Evolutionary conservation across 495 filamentous ascomycete species (phyloP).

Genomic region (Umbilicaria muhlenbergii): DNA sequence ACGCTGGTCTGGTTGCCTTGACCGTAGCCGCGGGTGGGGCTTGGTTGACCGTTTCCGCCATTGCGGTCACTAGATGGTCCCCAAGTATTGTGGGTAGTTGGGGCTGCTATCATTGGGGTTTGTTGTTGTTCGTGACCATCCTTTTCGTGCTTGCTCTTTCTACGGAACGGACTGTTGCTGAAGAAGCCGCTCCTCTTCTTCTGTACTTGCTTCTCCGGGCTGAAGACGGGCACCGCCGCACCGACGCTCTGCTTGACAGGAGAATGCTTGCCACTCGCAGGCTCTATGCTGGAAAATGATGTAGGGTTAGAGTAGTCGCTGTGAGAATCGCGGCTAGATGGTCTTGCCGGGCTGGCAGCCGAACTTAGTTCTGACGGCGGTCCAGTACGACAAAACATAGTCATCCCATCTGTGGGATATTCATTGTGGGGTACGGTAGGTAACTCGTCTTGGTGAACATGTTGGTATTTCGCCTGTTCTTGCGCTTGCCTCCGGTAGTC

Average conservation of each 20-base stretch:
- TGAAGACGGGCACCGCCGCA: slow-evolving; percentile 25
- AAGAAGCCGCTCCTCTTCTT: slow-evolving; percentile 93
- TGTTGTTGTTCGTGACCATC: slow-evolving; percentile 27
- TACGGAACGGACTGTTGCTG: slow-evolving; percentile 84
- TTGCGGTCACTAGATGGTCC: slow-evolving; percentile 18
- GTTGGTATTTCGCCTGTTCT: slow-evolving; percentile 26
- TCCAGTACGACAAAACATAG: slow-evolving; percentile 85
- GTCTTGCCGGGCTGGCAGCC: slow-evolving; percentile 53
- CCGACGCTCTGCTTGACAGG: slow-evolving; percentile 45
- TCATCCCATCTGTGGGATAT: slow-evolving; percentile 95
- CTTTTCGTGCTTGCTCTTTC: slow-evolving; percentile 81
- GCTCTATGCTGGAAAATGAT: slow-evolving; percentile 75
- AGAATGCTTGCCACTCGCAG: slow-evolving; percentile 47
- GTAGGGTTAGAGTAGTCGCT: slow-evolving; percentile 87
- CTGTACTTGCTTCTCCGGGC: slow-evolving; percentile 49
- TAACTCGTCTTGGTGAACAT: slow-evolving; percentile 47
- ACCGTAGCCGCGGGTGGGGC: slow-evolving; percentile 16
- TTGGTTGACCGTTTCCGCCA: slow-evolving; percentile 16
- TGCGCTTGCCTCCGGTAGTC: slow-evolving; percentile 23
- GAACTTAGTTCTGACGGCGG: slow-evolving; percentile 76
- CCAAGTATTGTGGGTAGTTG: slow-evolving; percentile 24
- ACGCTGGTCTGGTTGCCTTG: slow-evolving; percentile 4
- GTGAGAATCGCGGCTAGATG: slow-evolving; percentile 75
- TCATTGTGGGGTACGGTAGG: slow-evolving; percentile 73
- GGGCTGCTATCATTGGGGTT: slow-evolving; percentile 7